These are phyloP conservation scores for Plenodomus lindquistii DNA, from an alignment of 2,329 filamentous ascomycete genomes.

Conservation along the genomic window DNA sequence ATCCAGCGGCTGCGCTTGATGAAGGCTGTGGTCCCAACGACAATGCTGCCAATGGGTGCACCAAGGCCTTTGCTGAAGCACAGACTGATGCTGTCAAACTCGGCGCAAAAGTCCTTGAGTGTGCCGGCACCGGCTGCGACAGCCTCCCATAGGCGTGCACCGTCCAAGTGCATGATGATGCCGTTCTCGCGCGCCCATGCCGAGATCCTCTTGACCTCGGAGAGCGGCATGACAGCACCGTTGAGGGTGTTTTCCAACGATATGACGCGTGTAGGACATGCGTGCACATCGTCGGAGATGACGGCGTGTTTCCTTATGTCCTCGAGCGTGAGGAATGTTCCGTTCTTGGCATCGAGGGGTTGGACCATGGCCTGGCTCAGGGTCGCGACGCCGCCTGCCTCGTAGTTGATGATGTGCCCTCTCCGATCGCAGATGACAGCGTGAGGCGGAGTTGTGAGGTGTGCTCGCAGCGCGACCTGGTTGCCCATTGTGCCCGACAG, in stretches of 20 bases:
- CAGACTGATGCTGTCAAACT: conserved; percentile 75
- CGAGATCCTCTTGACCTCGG: conserved; percentile 70
- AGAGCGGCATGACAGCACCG: conserved; percentile 76
- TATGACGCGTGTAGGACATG: conserved; percentile 79
- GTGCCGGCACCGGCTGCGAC: conserved; percentile 70
- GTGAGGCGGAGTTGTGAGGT: conserved; percentile 79
- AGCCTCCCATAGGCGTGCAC: conserved; percentile 81
- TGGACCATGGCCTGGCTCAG: conserved; percentile 73
- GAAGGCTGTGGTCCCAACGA: conserved; percentile 63
- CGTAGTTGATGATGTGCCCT: conserved; percentile 75
- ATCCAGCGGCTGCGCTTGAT: conserved; percentile 74
- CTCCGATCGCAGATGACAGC: conserved; percentile 78
- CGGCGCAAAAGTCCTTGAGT: conserved; percentile 67
- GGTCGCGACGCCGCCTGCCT: conserved; percentile 69
- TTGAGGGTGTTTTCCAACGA: conserved; percentile 84
- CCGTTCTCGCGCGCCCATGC: conserved; percentile 65
- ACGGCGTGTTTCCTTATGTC: conserved; percentile 71
- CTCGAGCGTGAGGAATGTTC: conserved; percentile 72
- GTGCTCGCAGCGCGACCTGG: conserved; percentile 78
- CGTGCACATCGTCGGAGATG: conserved; percentile 72
- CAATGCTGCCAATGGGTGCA: conserved; percentile 76
- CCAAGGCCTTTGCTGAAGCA: conserved; percentile 85
- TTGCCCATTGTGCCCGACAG: conserved; percentile 95
- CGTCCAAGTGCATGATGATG: conserved; percentile 76
- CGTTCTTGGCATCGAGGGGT: conserved; percentile 70